These are phyloP conservation scores for Coemansia sp. DNA, from an alignment of 192 early-diverging fungal genomes.

Conservation along the genomic window DNA sequence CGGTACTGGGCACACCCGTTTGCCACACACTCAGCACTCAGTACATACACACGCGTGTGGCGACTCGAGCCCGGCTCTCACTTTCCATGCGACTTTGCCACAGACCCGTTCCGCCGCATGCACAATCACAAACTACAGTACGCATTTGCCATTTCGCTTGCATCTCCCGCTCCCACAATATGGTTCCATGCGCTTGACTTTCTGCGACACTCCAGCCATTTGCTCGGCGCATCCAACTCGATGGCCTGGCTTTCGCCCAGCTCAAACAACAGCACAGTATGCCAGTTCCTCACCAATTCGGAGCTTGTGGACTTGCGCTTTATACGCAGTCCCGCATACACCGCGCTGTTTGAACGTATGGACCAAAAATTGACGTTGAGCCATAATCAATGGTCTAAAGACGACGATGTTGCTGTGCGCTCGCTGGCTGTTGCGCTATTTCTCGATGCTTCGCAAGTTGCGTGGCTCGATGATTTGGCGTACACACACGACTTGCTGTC, in stretches of 20 bases:
- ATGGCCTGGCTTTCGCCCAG: constrained; percentile 16
- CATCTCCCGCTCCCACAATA: constrained; percentile 3
- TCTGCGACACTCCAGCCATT: background rate
- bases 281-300: constrained; percentile 76
- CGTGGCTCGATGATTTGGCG: constrained; percentile 63
- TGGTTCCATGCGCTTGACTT: constrained; percentile 2
- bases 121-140: constrained; percentile 4
- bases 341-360: constrained; percentile 54
- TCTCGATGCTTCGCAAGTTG: constrained; percentile 49
- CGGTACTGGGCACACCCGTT: constrained; percentile 32
- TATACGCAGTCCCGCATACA: constrained; percentile 58
- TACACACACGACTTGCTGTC: constrained; percentile 58
- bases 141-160: constrained; percentile 24
- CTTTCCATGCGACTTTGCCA: constrained; percentile 35
- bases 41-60: constrained; percentile 18
- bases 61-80: constrained; percentile 38
- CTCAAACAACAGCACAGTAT: constrained; percentile 38
- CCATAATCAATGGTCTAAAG: constrained; percentile 45
- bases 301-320: constrained; percentile 74
- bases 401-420: constrained; percentile 56
- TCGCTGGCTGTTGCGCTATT: constrained; percentile 61
- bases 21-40: constrained; percentile 20
- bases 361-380: constrained; percentile 55
- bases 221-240: constrained; percentile 3
- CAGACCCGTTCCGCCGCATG: constrained; percentile 27